Evolutionary conservation across 176 grass and related monocot species (phyloP), one percentile per base, ranked within the genome.

Genomic region (Paspalum vaginatum): DNA sequence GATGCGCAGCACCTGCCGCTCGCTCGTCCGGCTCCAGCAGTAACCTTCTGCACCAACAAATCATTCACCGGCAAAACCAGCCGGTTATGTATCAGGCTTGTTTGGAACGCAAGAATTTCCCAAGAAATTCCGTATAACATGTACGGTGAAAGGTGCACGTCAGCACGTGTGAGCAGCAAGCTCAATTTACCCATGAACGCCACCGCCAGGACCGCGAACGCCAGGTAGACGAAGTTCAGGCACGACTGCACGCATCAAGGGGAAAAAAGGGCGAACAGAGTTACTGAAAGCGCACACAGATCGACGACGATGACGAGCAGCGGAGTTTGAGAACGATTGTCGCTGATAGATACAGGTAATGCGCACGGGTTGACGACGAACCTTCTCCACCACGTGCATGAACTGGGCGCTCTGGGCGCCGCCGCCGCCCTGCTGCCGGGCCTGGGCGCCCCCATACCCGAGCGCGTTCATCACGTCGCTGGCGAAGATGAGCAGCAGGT

Each of bases 11-110:
- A 98, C 96, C 79, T 98, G 96, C 79, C 96, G 83, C 84, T 98
- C 96, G 86, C 96, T 98, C 84, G 96, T 98, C 91, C 92, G 85
- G 81, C 96, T 98, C 96, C 96, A 98, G 58, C 96, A 98, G 24
- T 93, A 98, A 15, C 96, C 96, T 83, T 98, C 96, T 98, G 90
- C 84, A 76, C 17, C 10, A 42, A 76, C 1, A 0, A 40, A 56
- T 74, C 62, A 37, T 27, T 50, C 46, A 25, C 0, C 51, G 42
- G 5, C 14, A 32, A 7, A 61, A 60, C 22, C 22, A 60, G 57
- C 24, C 32, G 32, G 32, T 32, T 32, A 32, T 32, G 3, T 38
- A 16, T 49, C 32, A 77, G 58, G 8, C 4, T 62, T 43, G 11
- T 62, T 21, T 48, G 24, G 18, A 77, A 45, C 20, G 55, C 26